Base-by-base conservation (phyloP, 352 stramenopile genomes). In the Pythium brachiatum region DNA sequence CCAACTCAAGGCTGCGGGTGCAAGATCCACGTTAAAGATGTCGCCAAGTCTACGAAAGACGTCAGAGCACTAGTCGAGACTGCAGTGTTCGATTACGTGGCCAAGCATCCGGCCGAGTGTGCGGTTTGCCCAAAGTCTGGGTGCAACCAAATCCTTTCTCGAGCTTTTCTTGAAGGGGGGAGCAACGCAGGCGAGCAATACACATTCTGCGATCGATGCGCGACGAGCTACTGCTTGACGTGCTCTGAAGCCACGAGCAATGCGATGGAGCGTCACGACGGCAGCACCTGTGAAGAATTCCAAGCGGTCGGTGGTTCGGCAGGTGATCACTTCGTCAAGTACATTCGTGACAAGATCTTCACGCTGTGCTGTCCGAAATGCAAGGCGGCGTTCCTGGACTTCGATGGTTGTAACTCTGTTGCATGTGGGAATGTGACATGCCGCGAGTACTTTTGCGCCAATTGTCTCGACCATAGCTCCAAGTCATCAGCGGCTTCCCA, bases 301-400 rank as follows among this genome's bases (percentile, higher is more conserved):
- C 65, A 60, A 12, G 23, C 36, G 0, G 21, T 44, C 3, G 31
- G 32, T 13, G 29, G 31, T 16, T 20, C 36, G 13, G 25, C 52
- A n/a, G 47, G 43, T 15, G 34, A 44, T 12, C 53, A 31, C 18
- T 61, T 68, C 43, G 47, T 68, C 7, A 56, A 57, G 7, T 47
- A 36, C 12, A 65, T 72, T 39, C 59, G 57, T 32, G 60, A 73
- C 20, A 39, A 53, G 15, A 69, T 73, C 25, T 44, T 69, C 7
- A 73, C 53, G 21, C 51, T 73, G 16, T 39, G 41, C 7, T 73
- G 66, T 31, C 66, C 66, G 11, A 41, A 57, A 5, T 73, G 66
- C 53, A 39, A 57, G 9, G 31, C 44, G 8, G 60, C 55, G 21
- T 73, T 73, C 43, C 56, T 73, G 16, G 66, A 69, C 50, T 73